Base-by-base conservation (phyloP, 2,329 filamentous ascomycete species). In the Nemania serpens region DNA sequence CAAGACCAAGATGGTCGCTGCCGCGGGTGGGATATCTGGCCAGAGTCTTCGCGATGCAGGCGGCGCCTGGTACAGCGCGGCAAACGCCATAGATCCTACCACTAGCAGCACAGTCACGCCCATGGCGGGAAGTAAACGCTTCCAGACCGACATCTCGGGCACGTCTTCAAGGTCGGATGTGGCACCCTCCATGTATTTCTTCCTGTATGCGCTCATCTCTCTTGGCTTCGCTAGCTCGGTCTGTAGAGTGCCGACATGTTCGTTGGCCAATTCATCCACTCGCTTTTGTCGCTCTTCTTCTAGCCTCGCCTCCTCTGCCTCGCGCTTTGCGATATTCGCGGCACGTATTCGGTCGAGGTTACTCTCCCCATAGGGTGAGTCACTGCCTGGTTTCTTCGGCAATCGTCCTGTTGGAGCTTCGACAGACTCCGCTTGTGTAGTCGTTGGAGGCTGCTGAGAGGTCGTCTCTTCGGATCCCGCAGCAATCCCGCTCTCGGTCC, bases 1-100 rank as follows among this genome's bases (percentile, higher is more conserved):
- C 43, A 94, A 74, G 6, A 79, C 77, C 36, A 80, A 77, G n/a
- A 91, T 78, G 2, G 91, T 91, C 12, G 87, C 86, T 2, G 83
- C 79, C 13, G 87, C 81, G 2, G 87, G 84, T 1, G 87, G 83
- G 1, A 88, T 75, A 42, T 87, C 83, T 1, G 85, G 85, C 71
- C 83, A 85, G 39, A 90, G 68, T 50, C 89, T 80, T 71, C 4
- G 68, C 69, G 33, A 77, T 72, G 67, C 77, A 70, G 62, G 77
- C 11, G 81, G 81, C 6, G 84, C 82, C 59, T 81, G 76, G 70
- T 88, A 87, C 46, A 82, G 72, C 22, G 73, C 70, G n/a, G 80
- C 76, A 43, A 82, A 76, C 17, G 76, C 75, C 5, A 75, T 75
- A 47, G 79, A 76, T 57, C 75, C 75, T 1, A 75, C 76, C 18